phyloP scores from a whole-genome alignment of 2,329 filamentous ascomycete genomes.

The Pseudogymnoascus sp. region DNA sequence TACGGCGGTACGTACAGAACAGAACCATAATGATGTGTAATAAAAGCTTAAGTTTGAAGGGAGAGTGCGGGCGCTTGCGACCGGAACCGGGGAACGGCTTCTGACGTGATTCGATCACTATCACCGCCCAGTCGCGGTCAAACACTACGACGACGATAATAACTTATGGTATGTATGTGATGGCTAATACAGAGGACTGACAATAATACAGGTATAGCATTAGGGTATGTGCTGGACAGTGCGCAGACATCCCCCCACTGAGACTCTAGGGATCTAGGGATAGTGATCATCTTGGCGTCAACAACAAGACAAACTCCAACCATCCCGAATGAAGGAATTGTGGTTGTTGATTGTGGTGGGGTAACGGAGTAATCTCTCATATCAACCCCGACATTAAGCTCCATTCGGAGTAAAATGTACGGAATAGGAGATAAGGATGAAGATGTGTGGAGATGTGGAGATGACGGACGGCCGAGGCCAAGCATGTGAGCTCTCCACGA shows the following conservation, averaged over 20 bases:
- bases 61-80: too few species aligned
- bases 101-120: background rate
- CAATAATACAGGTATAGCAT: background rate
- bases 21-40: background rate
- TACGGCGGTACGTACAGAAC: background rate
- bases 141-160: background rate
- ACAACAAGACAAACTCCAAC: background rate
- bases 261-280: background rate
- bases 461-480: background rate
- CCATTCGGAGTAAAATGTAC: background rate
- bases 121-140: background rate
- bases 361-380: background rate
- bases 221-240: background rate
- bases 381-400: background rate
- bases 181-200: background rate
- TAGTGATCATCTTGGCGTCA: background rate
- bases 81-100: background rate
- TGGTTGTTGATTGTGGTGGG: background rate
- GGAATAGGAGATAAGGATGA: background rate
- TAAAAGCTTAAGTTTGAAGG: background rate
- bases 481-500: background rate
- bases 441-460: background rate
- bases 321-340: background rate
- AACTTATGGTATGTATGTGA: background rate
- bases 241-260: background rate